Base-by-base conservation (phyloP, 352 stramenopile species). In the Pythium sukuiense region DNA sequence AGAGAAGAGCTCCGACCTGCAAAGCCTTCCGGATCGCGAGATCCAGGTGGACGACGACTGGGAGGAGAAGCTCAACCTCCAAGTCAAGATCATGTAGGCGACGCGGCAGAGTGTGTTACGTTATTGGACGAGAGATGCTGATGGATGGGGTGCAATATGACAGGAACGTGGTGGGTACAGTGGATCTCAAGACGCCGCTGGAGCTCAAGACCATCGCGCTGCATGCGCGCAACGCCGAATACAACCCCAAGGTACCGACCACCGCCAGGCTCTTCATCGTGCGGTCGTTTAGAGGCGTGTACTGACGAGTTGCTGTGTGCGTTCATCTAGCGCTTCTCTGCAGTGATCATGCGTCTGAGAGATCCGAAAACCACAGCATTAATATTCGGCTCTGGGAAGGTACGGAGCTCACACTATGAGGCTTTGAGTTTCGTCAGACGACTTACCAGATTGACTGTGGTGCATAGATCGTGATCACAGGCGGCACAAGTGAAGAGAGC, bases 191-290 rank as follows among this genome's bases (percentile, higher is more conserved):
- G 58, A 96, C 93, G 32, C 84, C 81, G 33, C 78, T 99, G 20
- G 97, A 99, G 72, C 85, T 99, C 26, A 98, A 98, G 76, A 97
- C 92, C 52, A 99, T 99, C 63, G 96, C 97, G 37, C 75, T 98
- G 24, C 94, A 98, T 64, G 97, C 96, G 49, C 90, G 97, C 18
- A 99, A 99, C 68, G 98, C 97, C 7, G 98, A 99, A 81, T 99
- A 99, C 79, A 99, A 99, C 78, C 97, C 98, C 12, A 97, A 98
- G 82, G 89, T 96, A 53, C 9, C 30, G 16, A n/a, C 33, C n/a
- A 7, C 16, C 12, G 39, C 53, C 27, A 26, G 16, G 18, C 12
- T 9, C 29, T 12, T 29, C n/a, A 14, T 13, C 18, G 33, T 49
- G 29, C 49, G 18, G 35, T 33, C n/a, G 26, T 39, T 39, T 2